Percentiles rank a stretch among this genome's conserved stretches.
phyloP scores from a whole-genome alignment of 148 eudicot genomes.

The Nepenthes mirabilis region DNA sequence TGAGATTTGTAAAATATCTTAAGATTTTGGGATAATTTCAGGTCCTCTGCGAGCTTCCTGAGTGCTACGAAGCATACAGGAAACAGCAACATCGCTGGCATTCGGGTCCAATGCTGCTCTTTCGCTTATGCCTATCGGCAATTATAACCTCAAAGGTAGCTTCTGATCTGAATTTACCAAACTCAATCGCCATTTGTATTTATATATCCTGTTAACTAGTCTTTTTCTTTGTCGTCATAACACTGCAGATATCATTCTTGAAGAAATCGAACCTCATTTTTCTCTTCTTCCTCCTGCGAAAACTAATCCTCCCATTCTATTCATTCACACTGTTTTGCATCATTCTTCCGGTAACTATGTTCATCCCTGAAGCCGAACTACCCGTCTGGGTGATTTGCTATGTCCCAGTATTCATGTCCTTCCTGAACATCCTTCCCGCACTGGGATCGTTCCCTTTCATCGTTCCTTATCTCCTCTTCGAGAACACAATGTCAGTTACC shows the following conservation, averaged over 20 bases:
- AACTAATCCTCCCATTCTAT: slow-evolving; percentile 75
- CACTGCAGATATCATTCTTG: slow-evolving; percentile 49
- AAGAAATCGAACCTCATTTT: slow-evolving; percentile 72
- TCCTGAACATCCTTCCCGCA: slow-evolving; percentile 63
- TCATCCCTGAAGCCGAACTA: slow-evolving; percentile 67
- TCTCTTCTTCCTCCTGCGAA: slow-evolving; percentile 60
- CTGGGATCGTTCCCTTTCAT: slow-evolving; percentile 78
- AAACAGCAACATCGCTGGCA: slow-evolving; percentile 93
- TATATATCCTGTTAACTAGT: neutral
- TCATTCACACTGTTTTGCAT: slow-evolving; percentile 82
- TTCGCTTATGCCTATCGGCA: slow-evolving; percentile 56
- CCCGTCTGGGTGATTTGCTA: slow-evolving; percentile 74
- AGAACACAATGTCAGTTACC: slow-evolving; percentile 89
- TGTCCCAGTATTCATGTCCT: slow-evolving; percentile 55
- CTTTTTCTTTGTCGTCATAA: neutral
- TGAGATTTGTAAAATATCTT: neutral
- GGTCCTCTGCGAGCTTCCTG: slow-evolving; percentile 75
- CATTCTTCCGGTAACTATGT: slow-evolving; percentile 77
- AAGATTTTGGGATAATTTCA: slow-evolving; percentile 13
- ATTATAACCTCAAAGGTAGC: slow-evolving; percentile 54
- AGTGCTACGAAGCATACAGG: slow-evolving; percentile 72
- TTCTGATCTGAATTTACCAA: neutral
- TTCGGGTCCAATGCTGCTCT: slow-evolving; percentile 89
- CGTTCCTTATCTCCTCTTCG: slow-evolving; percentile 75
- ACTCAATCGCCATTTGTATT: neutral